Conservation (phyloP, 768 basidiomycete species). For the Mycena sanguinolenta region DNA sequence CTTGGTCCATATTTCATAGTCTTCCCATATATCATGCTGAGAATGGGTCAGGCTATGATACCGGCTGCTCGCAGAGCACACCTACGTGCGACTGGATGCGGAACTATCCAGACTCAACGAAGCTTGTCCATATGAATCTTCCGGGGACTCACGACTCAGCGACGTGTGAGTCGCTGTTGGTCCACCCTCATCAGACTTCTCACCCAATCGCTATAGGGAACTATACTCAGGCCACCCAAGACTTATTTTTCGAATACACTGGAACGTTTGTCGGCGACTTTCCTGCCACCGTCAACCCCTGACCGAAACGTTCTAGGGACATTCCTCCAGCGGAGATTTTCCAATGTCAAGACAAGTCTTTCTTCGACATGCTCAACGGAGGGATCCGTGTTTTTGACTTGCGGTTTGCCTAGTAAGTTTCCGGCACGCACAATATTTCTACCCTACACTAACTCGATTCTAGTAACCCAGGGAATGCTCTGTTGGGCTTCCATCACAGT, state of each 20-base stretch:
- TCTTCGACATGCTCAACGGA: conserved; percentile 33
- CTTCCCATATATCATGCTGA: not conserved
- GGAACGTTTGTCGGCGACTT: conserved; percentile 32
- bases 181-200: not conserved
- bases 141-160: conserved; percentile 48
- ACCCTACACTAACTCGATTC: too few species aligned
- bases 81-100: conserved; percentile 45
- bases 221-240: conserved; percentile 41
- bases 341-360: conserved; percentile 34
- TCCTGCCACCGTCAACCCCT: not conserved
- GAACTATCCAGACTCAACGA: conserved; percentile 40
- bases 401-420: conserved; percentile 30
- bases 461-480: conserved; percentile 30
- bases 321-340: conserved; percentile 25
- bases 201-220: conserved; percentile 35
- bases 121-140: conserved; percentile 43
- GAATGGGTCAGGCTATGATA: conserved; percentile 35
- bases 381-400: conserved; percentile 37
- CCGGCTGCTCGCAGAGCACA: conserved; percentile 31
- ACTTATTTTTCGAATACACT: conserved; percentile 39
- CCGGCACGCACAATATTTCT: too few species aligned
- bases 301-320: conserved; percentile 7
- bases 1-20: conserved; percentile 30
- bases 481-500: conserved; percentile 35
- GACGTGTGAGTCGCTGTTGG: conserved; percentile 33